Evolutionary conservation across 495 filamentous ascomycete genomes (phyloP), one percentile per base, ranked within the genome.

Genomic region (Chaetomium fimeti): DNA sequence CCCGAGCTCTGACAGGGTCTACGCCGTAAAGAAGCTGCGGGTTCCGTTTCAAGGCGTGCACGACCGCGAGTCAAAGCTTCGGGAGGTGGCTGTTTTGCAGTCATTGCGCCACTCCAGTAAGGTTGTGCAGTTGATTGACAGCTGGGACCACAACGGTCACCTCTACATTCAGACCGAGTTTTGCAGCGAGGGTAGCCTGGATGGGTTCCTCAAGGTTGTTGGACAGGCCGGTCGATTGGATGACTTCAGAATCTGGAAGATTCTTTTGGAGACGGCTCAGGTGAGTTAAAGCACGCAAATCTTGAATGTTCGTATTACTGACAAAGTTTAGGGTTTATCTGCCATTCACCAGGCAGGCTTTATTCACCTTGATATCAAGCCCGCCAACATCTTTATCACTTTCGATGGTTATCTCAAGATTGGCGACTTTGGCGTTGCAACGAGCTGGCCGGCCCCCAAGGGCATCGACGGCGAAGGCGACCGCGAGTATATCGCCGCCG

Each of bases 231-330:
- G 90, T 54, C 85, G 93, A 68, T 76, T 98, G 61, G 94, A 98
- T 78, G 94, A 98, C 72, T 98, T 98, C 74, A 83, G 94, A 28
- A 95, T 98, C 69, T 98, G 94, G 94, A 98, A 98, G 76, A 92
- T 98, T 48, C 77, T 97, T 65, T 82, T 95, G 11, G 94, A 98
- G 71, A 67, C 94, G 43, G 82, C 87, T 66, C 78, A 88, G 80
- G 91, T 93, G 83, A 75, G 86, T n/a, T 12, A 7, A n/a, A 43
- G 38, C 60, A 36, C 61, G 38, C 36, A 13, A 36, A 24, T 24
- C 20, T 18, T 16, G 16, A 5, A 22, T 12, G 18, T 38, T 25
- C 20, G 12, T 16, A 13, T 25, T 42, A 62, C 77, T 85, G 75
- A 84, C 66, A 11, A 7, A 5, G 57, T 57, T 9, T 69, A 95